Conservation (phyloP, 2,329 filamentous ascomycete species). For the Fusarium vanettenii region DNA sequence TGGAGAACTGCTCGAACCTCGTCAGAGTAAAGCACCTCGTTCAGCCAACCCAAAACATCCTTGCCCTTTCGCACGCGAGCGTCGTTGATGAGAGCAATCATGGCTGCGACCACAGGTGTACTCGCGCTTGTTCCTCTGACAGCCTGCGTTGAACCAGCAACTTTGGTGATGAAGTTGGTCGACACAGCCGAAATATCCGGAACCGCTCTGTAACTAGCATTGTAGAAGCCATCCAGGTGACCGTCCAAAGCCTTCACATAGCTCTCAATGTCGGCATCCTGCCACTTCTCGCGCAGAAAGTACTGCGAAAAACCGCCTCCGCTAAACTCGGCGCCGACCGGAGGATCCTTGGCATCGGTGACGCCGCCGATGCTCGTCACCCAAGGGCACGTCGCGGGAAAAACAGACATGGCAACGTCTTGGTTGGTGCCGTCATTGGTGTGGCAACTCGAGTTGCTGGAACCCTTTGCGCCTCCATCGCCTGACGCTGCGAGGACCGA, state of each 20-base stretch:
- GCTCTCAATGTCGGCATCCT: conserved; percentile 52
- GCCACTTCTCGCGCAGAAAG: conserved; percentile 60
- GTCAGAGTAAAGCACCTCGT: conserved; percentile 58
- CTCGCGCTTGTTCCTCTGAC: conserved; percentile 63
- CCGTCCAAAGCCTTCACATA: conserved; percentile 56
- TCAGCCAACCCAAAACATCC: conserved; percentile 64
- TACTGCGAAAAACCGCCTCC: conserved; percentile 65
- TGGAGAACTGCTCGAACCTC: conserved; percentile 51
- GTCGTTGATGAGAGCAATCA: conserved; percentile 67
- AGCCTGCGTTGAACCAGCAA: conserved; percentile 40
- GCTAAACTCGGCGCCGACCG: conserved; percentile 58
- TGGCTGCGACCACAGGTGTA: conserved; percentile 64
- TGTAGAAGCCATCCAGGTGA: conserved; percentile 58
- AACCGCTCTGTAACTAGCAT: conserved; percentile 58
- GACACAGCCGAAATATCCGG: conserved; percentile 68
- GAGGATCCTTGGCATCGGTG: conserved; percentile 48
- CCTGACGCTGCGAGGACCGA: conserved; percentile 63
- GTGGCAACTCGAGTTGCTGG: conserved; percentile 62
- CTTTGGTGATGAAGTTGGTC: conserved; percentile 62
- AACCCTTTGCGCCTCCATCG: conserved; percentile 60
- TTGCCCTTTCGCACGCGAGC: conserved; percentile 61
- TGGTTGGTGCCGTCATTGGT: conserved; percentile 69
- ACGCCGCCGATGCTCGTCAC: conserved; percentile 75
- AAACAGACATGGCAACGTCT: conserved; percentile 68
- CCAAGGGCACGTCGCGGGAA: conserved; percentile 76